Conservation (phyloP, 441 rosid species). For the Dalechampia spathulata region DNA sequence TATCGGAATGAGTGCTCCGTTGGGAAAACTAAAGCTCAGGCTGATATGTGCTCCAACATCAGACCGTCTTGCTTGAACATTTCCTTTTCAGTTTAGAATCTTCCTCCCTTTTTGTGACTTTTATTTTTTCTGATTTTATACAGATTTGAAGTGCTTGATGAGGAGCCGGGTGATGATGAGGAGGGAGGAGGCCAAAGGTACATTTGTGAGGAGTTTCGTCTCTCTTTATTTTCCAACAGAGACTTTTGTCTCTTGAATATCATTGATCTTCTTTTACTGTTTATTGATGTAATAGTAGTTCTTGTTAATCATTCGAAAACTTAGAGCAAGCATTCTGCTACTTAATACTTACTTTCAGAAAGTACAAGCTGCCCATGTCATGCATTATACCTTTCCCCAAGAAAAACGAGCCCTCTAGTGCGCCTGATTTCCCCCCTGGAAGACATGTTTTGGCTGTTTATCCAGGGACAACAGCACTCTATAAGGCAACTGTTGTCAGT, state of each 20-base stretch:
- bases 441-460: slow-evolving; percentile 88
- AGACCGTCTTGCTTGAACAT: too few relatives aligned
- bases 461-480: slow-evolving; percentile 97
- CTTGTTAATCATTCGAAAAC: too few relatives aligned
- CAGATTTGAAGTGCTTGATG: slow-evolving; percentile 92
- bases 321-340: too few relatives aligned
- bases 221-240: too few relatives aligned
- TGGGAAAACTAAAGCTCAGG: too few relatives aligned
- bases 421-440: slow-evolving; percentile 58
- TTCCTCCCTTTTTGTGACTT: slow-evolving; percentile 1
- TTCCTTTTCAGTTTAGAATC: too few relatives aligned
- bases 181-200: slow-evolving; percentile 78
- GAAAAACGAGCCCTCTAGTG: slow-evolving; percentile 50
- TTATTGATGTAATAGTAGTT: too few relatives aligned
- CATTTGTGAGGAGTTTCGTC: too few relatives aligned
- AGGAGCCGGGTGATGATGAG: slow-evolving; percentile 96
- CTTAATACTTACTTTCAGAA: slow-evolving; percentile 51
- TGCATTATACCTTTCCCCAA: slow-evolving; percentile 85
- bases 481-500: slow-evolving; percentile 82
- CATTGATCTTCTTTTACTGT: neutral
- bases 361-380: slow-evolving; percentile 75
- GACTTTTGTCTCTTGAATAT: neutral
- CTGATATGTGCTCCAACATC: too few relatives aligned
- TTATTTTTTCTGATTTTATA: slow-evolving; percentile 6
- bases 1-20: too few relatives aligned